A percentile compares a stretch with the other conserved stretches of the same genome.
Conservation (phyloP, 208 protist species). For the Crithidia acanthocephali region DNA sequence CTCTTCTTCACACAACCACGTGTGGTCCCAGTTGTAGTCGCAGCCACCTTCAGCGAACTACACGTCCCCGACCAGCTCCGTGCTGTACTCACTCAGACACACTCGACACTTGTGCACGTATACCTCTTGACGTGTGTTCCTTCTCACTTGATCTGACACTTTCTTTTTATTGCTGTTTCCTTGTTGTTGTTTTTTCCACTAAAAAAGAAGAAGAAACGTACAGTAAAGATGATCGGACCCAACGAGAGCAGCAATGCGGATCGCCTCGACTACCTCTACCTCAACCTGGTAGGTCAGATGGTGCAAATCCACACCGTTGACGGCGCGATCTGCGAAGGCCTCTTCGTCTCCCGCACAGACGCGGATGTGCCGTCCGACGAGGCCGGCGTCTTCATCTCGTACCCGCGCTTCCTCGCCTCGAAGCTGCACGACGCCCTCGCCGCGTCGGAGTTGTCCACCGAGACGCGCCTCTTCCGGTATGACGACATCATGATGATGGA, state of each 20-base stretch:
- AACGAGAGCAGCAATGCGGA: constrained; percentile 76
- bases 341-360: constrained; percentile 88
- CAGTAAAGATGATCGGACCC: constrained; percentile 32
- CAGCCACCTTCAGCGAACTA: too few relatives aligned
- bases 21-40: too few relatives aligned
- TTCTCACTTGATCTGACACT: too few relatives aligned
- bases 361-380: constrained; percentile 54
- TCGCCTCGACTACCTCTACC: constrained; percentile 88
- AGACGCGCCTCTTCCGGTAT: constrained; percentile 61
- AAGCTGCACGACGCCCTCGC: constrained; percentile 54
- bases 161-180: too few relatives aligned
- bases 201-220: constrained; percentile 1
- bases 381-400: constrained; percentile 69
- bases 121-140: too few relatives aligned
- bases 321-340: constrained; percentile 71
- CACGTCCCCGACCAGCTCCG: too few relatives aligned
- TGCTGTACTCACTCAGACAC: too few relatives aligned
- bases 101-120: too few relatives aligned
- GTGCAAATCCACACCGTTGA: constrained; percentile 82
- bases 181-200: background rate
- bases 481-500: constrained; percentile 83
- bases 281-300: constrained; percentile 88
- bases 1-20: too few relatives aligned
- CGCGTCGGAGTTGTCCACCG: constrained; percentile 40
- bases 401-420: constrained; percentile 59